Evolutionary conservation across 768 basidiomycete species (phyloP), one percentile per base, ranked within the genome.

Genomic region (Podaxis carcinomalis): DNA sequence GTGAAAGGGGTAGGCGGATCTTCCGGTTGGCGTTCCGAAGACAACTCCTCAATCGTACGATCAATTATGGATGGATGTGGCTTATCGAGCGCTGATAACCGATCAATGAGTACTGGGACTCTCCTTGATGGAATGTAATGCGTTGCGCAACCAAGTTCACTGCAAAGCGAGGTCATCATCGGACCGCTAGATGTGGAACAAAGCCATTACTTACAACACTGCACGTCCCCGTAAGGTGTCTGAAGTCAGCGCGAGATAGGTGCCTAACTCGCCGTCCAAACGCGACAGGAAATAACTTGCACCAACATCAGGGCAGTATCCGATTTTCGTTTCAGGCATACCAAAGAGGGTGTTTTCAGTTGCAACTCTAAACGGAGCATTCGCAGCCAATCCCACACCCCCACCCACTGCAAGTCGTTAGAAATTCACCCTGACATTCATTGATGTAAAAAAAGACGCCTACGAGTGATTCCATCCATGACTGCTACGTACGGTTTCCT

Each of bases 281-380:
- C 88, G 84, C 39, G 94, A 88, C 53, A 99, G 77, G 78, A 94
- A 95, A 76, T 85, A 92, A 67, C 85, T 94, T 28, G 89, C 90
- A 19, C 97, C 97, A 25, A 99, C 95, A 73, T 99, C 96, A 28
- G 96, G 95, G 64, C 77, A 86, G 70, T 92, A 93, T 47, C 90
- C 91, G 67, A 95, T 94, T 68, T 90, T 91, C 11, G 92, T 94
- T 77, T 99, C 97, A 14, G 97, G 97, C 97, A 98, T 98, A 5
- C 94, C 89, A 71, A 98, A 92, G 1, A 83, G 61, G 0, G 95
- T 97, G 27, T 90, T 90, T 72, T 96, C 94, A 2, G 96, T 98
- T 3, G 95, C 95, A 59, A 99, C 83, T 62, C 97, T 84, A 74
- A 98, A 95, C 0, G 88, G 83, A 3, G 95, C 96, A 60, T 88